Base-by-base conservation (phyloP, 208 protist genomes). In the Acanthamoeba rhysodes region DNA sequence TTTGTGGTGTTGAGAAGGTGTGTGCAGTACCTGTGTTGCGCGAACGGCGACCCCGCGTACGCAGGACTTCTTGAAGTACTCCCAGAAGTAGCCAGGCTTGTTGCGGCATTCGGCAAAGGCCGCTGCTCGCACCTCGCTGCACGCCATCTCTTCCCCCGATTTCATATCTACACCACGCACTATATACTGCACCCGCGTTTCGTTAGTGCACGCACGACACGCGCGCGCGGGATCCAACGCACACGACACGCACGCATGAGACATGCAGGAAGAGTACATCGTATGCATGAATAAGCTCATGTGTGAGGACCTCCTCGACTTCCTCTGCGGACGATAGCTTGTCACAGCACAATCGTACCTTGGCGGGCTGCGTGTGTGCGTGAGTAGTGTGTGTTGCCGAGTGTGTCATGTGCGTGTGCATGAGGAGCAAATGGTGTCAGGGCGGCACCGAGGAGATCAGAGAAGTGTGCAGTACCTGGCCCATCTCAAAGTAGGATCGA, bases 61-160 rank as follows among this genome's bases (percentile, higher is more conserved):
- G 27, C 76, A 85, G 9, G 76, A 50, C 76, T 85, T 85, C 76
- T 85, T 85, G 76, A 85, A 85, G 76, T 85, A 85, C 20, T 85
- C 76, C 76, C 76, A 85, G 76, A 85, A 85, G 76, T 85, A 85
- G 45, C 76, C 76, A 20, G 76, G 76, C 45, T 85, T 85, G 76
- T 85, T 85, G 20, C 76, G 76, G 76, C 76, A 85, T 48, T 85
- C 76, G 37, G 76, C 76, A 57, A 85, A 85, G 76, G 45, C 24
- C 1, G 76, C 76, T 10, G 76, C 76, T 34, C 76, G 76, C 9
- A 85, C 76, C 76, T 85, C 76, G 48, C 76, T 85, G 45, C 76
- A 85, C 18, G 76, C 76, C 76, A 85, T 50, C 76, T 85, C 76
- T 48, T 85, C 76, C 24, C 24, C 41, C 48, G 76, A 85, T 27